These are phyloP conservation scores for Fonsecaea multimorphosa DNA, from an alignment of 2,329 filamentous ascomycete species.

Conservation along the genomic window DNA sequence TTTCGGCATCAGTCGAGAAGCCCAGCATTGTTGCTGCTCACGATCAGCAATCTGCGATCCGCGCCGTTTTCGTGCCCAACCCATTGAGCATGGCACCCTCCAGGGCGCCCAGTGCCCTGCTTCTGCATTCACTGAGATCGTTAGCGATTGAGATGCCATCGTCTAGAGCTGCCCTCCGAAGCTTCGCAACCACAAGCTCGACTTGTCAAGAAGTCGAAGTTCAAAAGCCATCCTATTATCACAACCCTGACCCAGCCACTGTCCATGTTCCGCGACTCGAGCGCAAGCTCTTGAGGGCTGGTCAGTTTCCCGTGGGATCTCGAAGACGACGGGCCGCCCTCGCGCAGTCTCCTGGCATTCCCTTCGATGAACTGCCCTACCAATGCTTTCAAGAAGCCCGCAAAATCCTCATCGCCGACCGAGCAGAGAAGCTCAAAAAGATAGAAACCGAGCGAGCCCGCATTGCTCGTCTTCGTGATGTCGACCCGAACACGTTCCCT, in stretches of 20 bases:
- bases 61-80: background rate
- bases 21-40: background rate
- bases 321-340: slow-evolving; percentile 79
- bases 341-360: slow-evolving; percentile 68
- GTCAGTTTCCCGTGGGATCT: slow-evolving; percentile 78
- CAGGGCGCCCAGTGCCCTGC: slow-evolving; percentile 35
- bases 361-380: slow-evolving; percentile 93
- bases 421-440: slow-evolving; percentile 76
- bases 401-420: slow-evolving; percentile 78
- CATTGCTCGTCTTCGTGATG: slow-evolving; percentile 70
- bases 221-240: slow-evolving; percentile 49
- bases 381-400: slow-evolving; percentile 98
- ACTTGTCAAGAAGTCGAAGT: slow-evolving; percentile 44
- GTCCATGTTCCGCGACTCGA: slow-evolving; percentile 70
- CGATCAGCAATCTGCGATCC: background rate
- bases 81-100: slow-evolving; percentile 34
- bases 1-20: slow-evolving; percentile 5
- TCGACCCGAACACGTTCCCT: slow-evolving; percentile 61
- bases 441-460: slow-evolving; percentile 72
- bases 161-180: slow-evolving; percentile 10
- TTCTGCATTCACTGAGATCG: slow-evolving; percentile 36
- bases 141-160: slow-evolving; percentile 25
- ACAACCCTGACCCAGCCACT: slow-evolving; percentile 66
- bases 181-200: slow-evolving; percentile 28
- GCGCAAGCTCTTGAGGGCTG: slow-evolving; percentile 69